Evolutionary conservation across 257 asterid species (phyloP).

Genomic region (Plantago elongata): DNA sequence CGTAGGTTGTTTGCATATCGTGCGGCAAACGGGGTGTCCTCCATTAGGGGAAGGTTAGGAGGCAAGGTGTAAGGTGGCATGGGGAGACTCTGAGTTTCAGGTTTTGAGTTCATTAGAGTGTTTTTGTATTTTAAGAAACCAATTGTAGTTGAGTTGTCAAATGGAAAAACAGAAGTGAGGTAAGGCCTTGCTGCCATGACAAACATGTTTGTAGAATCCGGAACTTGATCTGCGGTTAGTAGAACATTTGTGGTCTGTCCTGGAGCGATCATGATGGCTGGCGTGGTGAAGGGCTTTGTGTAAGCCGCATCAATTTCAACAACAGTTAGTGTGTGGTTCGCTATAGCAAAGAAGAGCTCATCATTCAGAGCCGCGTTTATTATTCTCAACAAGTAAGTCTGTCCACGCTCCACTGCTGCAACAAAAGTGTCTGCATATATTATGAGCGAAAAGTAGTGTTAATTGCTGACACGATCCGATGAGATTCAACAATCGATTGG

Average conservation of each 20-base stretch:
- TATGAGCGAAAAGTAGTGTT: not conserved
- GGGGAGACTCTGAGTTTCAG: conserved; percentile 9
- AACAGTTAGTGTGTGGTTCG: conserved; percentile 61
- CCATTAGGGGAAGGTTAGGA: conserved; percentile 47
- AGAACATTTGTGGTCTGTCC: conserved; percentile 76
- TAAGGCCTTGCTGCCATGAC: conserved; percentile 82
- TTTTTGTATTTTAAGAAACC: conserved; percentile 59
- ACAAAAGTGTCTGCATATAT: conserved; percentile 48
- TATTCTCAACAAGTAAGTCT: conserved; percentile 70
- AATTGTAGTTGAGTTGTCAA: conserved; percentile 58
- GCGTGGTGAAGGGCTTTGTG: conserved; percentile 59
- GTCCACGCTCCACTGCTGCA: conserved; percentile 44
- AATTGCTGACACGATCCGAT: not conserved
- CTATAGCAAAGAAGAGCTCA: conserved; percentile 73
- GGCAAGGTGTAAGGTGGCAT: conserved; percentile 39
- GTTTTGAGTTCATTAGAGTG: not conserved
- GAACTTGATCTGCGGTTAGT: conserved; percentile 51
- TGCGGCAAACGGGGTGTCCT: conserved; percentile 56
- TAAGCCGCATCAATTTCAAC: conserved; percentile 66
- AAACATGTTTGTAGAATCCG: conserved; percentile 25
- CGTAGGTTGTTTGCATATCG: conserved; percentile 31
- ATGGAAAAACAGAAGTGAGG: conserved; percentile 61
- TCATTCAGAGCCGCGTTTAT: conserved; percentile 71
- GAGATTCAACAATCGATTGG: not conserved
- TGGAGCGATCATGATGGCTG: conserved; percentile 66